Base-by-base conservation (phyloP, 2,329 filamentous ascomycete genomes). In the Fusarium camptoceras region DNA sequence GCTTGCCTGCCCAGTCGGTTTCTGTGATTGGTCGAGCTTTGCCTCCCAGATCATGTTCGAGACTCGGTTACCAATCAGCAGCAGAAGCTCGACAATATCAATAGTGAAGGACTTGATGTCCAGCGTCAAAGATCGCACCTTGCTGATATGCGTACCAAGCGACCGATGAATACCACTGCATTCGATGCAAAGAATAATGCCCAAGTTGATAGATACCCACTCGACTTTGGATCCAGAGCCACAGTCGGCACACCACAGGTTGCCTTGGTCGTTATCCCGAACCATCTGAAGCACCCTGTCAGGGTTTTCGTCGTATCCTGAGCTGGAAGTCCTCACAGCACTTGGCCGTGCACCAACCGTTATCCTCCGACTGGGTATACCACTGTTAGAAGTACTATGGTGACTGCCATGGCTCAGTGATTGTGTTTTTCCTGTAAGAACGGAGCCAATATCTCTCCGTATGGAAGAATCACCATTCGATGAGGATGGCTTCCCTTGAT, bases 21-120 rank as follows among this genome's bases (percentile, higher is more conserved):
- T 98, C 47, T 87, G 76, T 8, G 86, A 83, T 25, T 87, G 86
- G 63, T 98, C 94, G 25, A 98, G 85, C 66, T 84, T 92, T 16
- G 94, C 91, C 82, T 99, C 96, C 94, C 94, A 99, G 22, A 99
- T 87, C 91, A 95, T 95, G 80, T 99, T 99, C 74, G 94, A 96
- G 54, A 98, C 90, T 53, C 94, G 89, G 78, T 99, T 99, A 67
- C 97, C 97, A 68, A 99, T 90, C 62, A 95, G 90, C 61, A 98
- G 85, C 43, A 99, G 86, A 49, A 99, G 87, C 78, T 99, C 97
- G 78, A 99, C 92, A 78, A 98, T 97, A 83, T 99, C 97, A 74
- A 93, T 91, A 6, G 96, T 98, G 79, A 99, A 99, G 0, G 94
- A 98, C 56, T 93, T 94, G 72, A 97, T 97, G 78, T 99, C 96